Base-by-base conservation (phyloP, 2,329 filamentous ascomycete genomes). In the Cladophialophora yegresii region DNA sequence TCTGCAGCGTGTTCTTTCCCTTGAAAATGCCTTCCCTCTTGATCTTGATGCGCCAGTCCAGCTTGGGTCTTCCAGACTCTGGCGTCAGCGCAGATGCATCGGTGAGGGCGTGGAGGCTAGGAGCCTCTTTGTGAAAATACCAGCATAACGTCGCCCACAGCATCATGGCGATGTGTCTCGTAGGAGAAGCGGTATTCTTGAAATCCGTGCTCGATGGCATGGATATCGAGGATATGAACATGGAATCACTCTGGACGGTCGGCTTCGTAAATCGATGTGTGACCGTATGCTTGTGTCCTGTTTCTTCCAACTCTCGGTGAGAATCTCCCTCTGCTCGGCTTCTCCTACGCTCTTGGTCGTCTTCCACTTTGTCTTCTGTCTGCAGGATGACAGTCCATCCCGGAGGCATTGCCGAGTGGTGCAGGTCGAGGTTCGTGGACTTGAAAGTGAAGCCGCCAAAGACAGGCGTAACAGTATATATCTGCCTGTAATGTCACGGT, bases 391-490 rank as follows among this genome's bases (percentile, higher is more conserved):
- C 88, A 1, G 90, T 96, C 93, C 93, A 98, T 33, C 93, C 93
- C 5, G 90, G 85, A 0, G 93, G 92, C 65, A 92, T 93, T 3
- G 88, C 84, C 58, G 87, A 87, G 71, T 85, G 84, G 72, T 89
- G 86, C 28, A 83, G 80, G 72, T 84, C 89, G 68, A 91, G 80
- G 67, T 95, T 89, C 74, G 91, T 89, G 63, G 88, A 86, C 76
- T 93, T 95, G 86, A 97, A 97, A 72, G 89, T 91, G 62, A 95
- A 83, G 33, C 93, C 93, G n/a, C 90, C 92, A 75, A 96, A 97
- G 28, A 96, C 91, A 0, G 92, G 90, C 13, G 87, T 87, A 33
- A 96, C 89, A 2, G 59, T 68, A 61, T 71, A 88, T 54, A 59
- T 30, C 47, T 59, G 57, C 57, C 57, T 89, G 73, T 88, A 78